Evolutionary conservation across 2,329 filamentous ascomycete genomes (phyloP), one percentile per base, ranked within the genome.

Genomic region (Penicillium crustosum): DNA sequence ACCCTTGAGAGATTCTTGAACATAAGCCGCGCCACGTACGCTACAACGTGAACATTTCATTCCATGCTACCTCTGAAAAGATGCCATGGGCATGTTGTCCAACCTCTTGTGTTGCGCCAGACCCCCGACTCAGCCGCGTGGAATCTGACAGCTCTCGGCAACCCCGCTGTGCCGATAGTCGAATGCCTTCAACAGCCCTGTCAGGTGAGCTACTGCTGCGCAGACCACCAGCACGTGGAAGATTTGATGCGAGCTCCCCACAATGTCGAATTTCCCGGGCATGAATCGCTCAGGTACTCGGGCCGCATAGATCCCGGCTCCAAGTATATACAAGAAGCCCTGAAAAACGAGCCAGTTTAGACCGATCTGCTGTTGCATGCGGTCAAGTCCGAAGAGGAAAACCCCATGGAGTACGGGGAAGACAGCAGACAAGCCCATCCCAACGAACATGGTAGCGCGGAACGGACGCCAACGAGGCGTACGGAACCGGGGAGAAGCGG

Each of bases 171-270:
- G 92, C 69, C 91, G 87, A 71, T 90, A 88, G 75, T 96, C 90
- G 76, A 97, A 96, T 4, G 93, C 93, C 74, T 86, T 89, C 31
- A 90, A 72, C 77, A 97, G 82, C 49, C 90, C 93, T 52, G 86
- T 87, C 59, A 97, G 79, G 79, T 99, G 94, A 25, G 89, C 84
- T 1, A 84, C 83, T 0, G 91, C 93, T 0, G 94, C 94, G 60
- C 92, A 75, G 17, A 97, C 80, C 29, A 99, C 93, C 62, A 94
- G 83, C 39, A 96, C 79, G 78, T 99, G 94, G 74, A 99, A 99
- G 63, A 99, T 89, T 77, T 99, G 94, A 75, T 99, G 94, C 21
- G 91, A 96, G 71, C 88, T 92, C 38, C 94, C 93, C 84, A 90
- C 90, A 51, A 97, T 90, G 75, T 99, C 94, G 70, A 93, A 97